Percentiles rank a stretch among this genome's conserved stretches.
Conservation (phyloP, 495 filamentous ascomycete species). For the Aspergillus funiculosus region DNA sequence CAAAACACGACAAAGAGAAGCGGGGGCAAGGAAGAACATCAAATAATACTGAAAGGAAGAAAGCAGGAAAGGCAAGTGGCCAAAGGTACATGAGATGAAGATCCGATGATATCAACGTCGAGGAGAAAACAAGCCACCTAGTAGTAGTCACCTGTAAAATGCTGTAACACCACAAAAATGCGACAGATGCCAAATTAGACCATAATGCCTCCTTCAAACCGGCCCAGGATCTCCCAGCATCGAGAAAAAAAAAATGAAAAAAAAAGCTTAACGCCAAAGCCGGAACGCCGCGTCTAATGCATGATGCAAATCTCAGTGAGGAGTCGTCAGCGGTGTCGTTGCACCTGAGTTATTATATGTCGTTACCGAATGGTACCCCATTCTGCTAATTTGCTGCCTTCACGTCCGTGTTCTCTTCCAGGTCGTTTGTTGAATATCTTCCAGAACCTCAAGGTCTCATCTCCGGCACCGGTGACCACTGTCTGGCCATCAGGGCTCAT, state of each 20-base stretch:
- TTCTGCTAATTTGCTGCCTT: slow-evolving; percentile 55
- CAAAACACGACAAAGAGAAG: slow-evolving; percentile 1
- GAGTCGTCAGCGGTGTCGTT: slow-evolving; percentile 8
- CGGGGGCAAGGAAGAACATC: slow-evolving; percentile 2
- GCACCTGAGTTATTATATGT: slow-evolving; percentile 12
- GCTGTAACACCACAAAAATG: slow-evolving; percentile 29
- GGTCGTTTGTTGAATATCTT: slow-evolving; percentile 76
- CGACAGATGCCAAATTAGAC: slow-evolving; percentile 33
- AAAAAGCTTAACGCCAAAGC: slow-evolving; percentile 28
- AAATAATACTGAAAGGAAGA: slow-evolving; percentile 2
- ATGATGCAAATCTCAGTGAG: slow-evolving; percentile 21
- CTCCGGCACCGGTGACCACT: slow-evolving; percentile 92
- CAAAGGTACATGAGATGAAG: slow-evolving; percentile 22
- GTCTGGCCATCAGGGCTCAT: slow-evolving; percentile 95
- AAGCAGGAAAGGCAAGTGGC: slow-evolving; percentile 12
- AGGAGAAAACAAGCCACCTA: slow-evolving; percentile 10
- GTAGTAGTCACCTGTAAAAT: slow-evolving; percentile 21
- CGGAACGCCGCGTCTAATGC: slow-evolving; percentile 41
- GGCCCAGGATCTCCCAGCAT: slow-evolving; percentile 26
- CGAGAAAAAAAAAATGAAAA: slow-evolving; percentile 13
- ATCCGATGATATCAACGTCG: slow-evolving; percentile 15
- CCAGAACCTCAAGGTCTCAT: slow-evolving; percentile 96
- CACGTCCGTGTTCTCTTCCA: slow-evolving; percentile 46
- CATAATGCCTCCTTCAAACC: slow-evolving; percentile 23
- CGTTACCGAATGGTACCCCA: slow-evolving; percentile 66